Evolutionary conservation across 148 eudicot species (phyloP).

Genomic region (Talinum fruticosum): DNA sequence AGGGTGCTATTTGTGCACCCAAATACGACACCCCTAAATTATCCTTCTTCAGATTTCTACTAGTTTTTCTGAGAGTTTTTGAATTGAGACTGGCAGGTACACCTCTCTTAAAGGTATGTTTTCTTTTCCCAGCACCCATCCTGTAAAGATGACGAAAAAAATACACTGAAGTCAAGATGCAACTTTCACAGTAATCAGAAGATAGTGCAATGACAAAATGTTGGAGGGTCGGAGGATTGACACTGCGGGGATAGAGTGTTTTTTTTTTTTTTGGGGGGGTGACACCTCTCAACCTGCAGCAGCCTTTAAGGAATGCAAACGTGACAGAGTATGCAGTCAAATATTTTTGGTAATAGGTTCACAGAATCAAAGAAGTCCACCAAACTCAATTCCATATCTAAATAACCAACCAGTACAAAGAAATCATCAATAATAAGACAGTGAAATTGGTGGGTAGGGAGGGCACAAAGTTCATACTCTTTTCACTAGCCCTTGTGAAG

Average conservation of each 20-base stretch:
- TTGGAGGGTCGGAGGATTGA: not conserved
- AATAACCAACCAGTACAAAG: not conserved
- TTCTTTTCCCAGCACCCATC: constrained; percentile 46
- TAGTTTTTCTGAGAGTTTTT: not conserved
- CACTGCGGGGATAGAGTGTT: too few relatives aligned
- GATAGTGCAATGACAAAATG: constrained; percentile 1
- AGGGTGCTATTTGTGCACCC: constrained; percentile 64
- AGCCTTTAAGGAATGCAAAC: constrained; percentile 1
- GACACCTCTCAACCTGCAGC: not conserved
- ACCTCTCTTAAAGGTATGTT: constrained; percentile 20
- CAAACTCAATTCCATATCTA: not conserved
- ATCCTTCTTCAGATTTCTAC: constrained; percentile 51
- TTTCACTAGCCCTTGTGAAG: not conserved
- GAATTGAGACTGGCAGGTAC: constrained; percentile 10
- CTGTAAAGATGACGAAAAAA: constrained; percentile 26
- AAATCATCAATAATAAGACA: not conserved
- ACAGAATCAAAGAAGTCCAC: not conserved
- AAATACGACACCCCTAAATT: constrained; percentile 79
- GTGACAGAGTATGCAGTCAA: not conserved
- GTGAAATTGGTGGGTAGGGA: not conserved
- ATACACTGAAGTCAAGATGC: constrained; percentile 7
- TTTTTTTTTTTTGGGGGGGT: not conserved
- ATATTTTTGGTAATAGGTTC: not conserved
- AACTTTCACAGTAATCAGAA: not conserved
- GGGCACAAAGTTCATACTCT: not conserved